Evolutionary conservation across 768 basidiomycete species (phyloP), one percentile per base, ranked within the genome.

Genomic region (Sutorius australiensis): DNA sequence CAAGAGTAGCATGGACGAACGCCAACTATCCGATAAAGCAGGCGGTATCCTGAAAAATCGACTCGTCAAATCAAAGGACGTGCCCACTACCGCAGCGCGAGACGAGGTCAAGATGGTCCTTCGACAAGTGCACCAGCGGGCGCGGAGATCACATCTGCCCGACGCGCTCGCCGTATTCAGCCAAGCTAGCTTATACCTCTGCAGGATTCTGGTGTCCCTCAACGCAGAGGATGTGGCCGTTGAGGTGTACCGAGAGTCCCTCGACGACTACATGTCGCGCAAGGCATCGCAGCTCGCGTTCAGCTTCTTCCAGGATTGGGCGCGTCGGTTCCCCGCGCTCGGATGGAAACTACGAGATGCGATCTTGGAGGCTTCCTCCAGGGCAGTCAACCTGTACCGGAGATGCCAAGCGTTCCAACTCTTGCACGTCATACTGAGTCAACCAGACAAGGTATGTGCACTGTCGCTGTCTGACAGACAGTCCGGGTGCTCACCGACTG

Each of bases 1-100:
- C 41, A 77, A 78, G 48, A 80, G 83, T 31, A 76, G 84, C 42
- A 67, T 79, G 27, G 89, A 94, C 69, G 94, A 98, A 69, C 81
- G 79, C 41, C 94, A 97, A 61, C 75, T 98, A n/a, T 79, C 87
- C 11, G 87, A 91, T 67, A 98, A 98, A 72, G 86, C 92, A 1
- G 79, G 80, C 53, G 86, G 89, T 24, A 81, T 98, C 55, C 75
- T 98, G 39, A 81, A 82, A 37, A 79, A 78, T 24, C 81, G 91
- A 36, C 76, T 95, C 52, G 80, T 77, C 51, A 92, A 92, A 65
- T 73, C 81, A 40, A 92, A 87, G 63, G 90, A 88, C 11, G 51
- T 80, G 10, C 85, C 87, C 3, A 66, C 70, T 3, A 55, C 53
- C n/a, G 58, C 52, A 0, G 27, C 53, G 9, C 56, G 39, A 1